Percentiles rank a stretch among this genome's conserved stretches.
Evolutionary conservation across 2,329 filamentous ascomycete species (phyloP).

Genomic region (Falciphora oryzae): DNA sequence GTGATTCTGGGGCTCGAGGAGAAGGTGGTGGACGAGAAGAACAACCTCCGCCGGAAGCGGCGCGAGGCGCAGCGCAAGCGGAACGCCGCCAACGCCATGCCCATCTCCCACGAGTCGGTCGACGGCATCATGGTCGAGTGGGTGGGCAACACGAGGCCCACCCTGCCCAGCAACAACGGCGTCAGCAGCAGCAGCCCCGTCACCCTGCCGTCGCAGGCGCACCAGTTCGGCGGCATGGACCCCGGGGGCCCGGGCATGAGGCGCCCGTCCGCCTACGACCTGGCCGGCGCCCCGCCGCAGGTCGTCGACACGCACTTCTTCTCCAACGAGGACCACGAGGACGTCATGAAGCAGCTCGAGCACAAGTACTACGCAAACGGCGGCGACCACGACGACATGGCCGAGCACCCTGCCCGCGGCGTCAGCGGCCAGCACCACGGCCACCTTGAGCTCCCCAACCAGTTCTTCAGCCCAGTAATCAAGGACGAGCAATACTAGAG

Average conservation of each 20-base stretch:
- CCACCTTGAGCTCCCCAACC: too few relatives aligned
- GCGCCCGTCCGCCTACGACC: too few relatives aligned
- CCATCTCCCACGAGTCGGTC: slow-evolving; percentile 1
- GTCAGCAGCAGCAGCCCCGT: not conserved
- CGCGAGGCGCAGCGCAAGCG: slow-evolving; percentile 23
- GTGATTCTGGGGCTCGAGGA: slow-evolving; percentile 44
- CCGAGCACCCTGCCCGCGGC: too few relatives aligned
- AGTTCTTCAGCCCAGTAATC: too few relatives aligned
- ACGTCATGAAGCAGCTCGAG: not conserved
- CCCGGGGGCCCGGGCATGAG: not conserved
- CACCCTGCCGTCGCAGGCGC: not conserved
- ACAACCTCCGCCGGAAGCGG: slow-evolving; percentile 36
- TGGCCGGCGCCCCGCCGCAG: not conserved
- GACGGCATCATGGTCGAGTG: too few relatives aligned
- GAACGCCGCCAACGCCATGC: not conserved
- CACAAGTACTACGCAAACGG: not conserved
- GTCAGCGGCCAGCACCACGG: too few relatives aligned
- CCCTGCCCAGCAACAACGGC: not conserved
- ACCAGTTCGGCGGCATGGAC: not conserved
- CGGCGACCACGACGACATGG: too few relatives aligned
- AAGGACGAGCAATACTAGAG: too few relatives aligned
- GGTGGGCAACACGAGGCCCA: not conserved
- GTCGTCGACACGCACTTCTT: slow-evolving; percentile 1
- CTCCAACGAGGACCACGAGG: not conserved
- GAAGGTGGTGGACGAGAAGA: slow-evolving; percentile 33